Base-by-base conservation (phyloP, 2,329 filamentous ascomycete genomes). In the Ascosphaera apis region DNA sequence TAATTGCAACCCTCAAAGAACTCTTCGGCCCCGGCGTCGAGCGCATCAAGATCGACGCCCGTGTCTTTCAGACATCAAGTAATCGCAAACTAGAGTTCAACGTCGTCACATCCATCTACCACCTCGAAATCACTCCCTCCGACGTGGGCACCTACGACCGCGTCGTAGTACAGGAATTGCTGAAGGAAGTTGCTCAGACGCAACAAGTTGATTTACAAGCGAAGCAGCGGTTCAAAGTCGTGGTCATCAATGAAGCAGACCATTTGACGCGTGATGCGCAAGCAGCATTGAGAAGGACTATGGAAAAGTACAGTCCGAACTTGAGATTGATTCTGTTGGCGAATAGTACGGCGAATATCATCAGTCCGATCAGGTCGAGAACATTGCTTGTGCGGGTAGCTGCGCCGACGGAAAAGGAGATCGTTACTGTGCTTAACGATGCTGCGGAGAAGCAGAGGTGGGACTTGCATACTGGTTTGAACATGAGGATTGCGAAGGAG, bases 21-120 rank as follows among this genome's bases (percentile, higher is more conserved):
- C 67, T 98, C 5, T 98, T 88, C 55, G 88, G 88, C 0, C 76
- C 86, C 0, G 86, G 88, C 31, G 88, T 92, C n/a, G 91, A 98
- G 52, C 95, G 93, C 66, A 98, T 98, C 66, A 95, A 95, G 62
- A 95, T 98, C 58, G 88, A 98, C 53, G 81, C 83, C 9, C 79
- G 88, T 43, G 78, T 93, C 40, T 98, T 98, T 62, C 84, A 92
- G 57, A 95, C 88, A 1, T 84, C 73, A 15, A 78, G 76, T 51
- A 95, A 92, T 56, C 82, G 88, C 53, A 98, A 98, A 58, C 76
- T 98, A 47, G 88, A 98, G 59, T 98, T 98, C 69, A 98, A 93
- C 61, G 91, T 98, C 43, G 88, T 98, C 37, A 75, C 84, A 32
- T 95, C 86, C 0, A 74, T 93, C 43, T 98, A 98, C 60, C 88